Base-by-base conservation (phyloP, 2,329 filamentous ascomycete species). In the Calonectria hongkongensis region DNA sequence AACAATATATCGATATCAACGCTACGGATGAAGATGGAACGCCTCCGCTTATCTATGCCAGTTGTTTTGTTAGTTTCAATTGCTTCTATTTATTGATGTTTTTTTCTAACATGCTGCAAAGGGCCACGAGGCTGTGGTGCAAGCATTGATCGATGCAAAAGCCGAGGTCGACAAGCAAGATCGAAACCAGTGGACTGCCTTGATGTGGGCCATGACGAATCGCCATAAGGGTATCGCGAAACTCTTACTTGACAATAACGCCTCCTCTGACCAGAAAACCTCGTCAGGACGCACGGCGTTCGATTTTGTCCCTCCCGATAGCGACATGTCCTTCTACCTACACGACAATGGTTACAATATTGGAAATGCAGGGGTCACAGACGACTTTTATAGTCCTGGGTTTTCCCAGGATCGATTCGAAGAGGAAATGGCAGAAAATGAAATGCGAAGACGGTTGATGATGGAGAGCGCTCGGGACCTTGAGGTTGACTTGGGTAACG, bases 141-240 rank as follows among this genome's bases (percentile, higher is more conserved):
- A 93, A 72, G 92, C 93, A 45, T 89, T 99, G 65, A 91, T 99
- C 66, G 91, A 95, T 72, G 95, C 95, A 12, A 96, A 96, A 28
- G 96, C 94, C 47, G 91, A 95, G 79, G 95, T 98, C 66, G 95
- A 99, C 85, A 93, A 93, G 79, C 96, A 98, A 84, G 97, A 99
- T 82, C 94, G 93, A 75, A 98, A 98, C 82, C 94, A 97, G 81
- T 99, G 97, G 97, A 98, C 95, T 80, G 94, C 97, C 16, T 88
- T 99, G 73, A 99, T 99, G 96, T 99, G 97, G 97, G 96, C 97
- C 63, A 98, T 98, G 95, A 99, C 97, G 69, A 99, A 99, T 84
- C 89, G 96, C 70, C 97, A 99, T 85, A 98, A 98, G 85, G 93
- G 92, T 60, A 99, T 99, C 77, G 96, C 96, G 43, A 98, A 98